A percentile compares a stretch with the other conserved stretches of the same genome.
Conservation (phyloP, 2,329 filamentous ascomycete species). For the Penicillium frequentans region DNA sequence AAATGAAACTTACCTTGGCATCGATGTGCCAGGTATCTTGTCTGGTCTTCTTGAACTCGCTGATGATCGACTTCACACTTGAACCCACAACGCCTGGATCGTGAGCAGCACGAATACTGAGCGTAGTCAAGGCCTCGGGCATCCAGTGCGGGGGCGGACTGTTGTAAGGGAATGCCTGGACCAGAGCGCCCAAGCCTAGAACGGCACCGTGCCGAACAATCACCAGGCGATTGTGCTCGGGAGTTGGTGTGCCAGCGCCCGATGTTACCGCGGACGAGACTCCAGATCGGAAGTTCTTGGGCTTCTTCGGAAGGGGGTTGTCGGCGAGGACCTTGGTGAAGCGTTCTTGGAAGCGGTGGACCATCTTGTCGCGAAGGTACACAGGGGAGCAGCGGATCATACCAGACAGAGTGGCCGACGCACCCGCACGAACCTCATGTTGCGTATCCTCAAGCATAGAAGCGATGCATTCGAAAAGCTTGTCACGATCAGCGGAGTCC, state of each 20-base stretch:
- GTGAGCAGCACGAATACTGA: constrained; percentile 81
- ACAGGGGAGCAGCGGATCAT: constrained; percentile 97
- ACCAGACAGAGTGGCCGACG: constrained; percentile 87
- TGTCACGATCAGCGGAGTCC: constrained; percentile 69
- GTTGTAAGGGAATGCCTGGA: constrained; percentile 94
- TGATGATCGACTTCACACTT: constrained; percentile 88
- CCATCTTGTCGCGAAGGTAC: constrained; percentile 73
- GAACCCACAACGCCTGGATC: constrained; percentile 93
- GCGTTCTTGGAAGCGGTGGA: constrained; percentile 70
- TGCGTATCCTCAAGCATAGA: constrained; percentile 91
- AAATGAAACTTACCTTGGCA: constrained; percentile 72
- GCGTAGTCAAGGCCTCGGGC: constrained; percentile 82
- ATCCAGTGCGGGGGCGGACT: constrained; percentile 92
- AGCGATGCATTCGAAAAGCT: constrained; percentile 87
- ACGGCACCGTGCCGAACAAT: constrained; percentile 86
- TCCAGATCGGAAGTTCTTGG: constrained; percentile 37
- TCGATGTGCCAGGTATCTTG: constrained; percentile 99
- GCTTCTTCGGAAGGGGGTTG: constrained; percentile 81
- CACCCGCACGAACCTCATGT: constrained; percentile 89
- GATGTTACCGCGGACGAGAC: constrained; percentile 45
- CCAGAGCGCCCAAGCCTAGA: constrained; percentile 81
- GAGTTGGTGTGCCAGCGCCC: constrained; percentile 49
- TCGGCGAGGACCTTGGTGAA: constrained; percentile 76
- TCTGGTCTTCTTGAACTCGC: constrained; percentile 98
- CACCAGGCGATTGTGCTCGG: constrained; percentile 68